Conservation (phyloP, 768 basidiomycete genomes). For the Phaeolepiota aurea region DNA sequence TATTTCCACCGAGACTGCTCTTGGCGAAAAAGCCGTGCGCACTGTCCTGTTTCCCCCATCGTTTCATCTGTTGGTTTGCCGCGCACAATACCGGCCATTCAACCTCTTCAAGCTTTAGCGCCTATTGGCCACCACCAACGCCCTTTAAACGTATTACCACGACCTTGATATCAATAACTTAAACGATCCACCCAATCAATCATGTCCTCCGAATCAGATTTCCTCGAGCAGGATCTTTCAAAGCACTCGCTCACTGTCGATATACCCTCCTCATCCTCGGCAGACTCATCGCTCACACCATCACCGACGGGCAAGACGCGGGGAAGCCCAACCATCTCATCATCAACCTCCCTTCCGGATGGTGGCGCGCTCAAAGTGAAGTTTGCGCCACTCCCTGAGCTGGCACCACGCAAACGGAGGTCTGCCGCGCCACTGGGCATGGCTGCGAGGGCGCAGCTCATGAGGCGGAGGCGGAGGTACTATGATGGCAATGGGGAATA, state of each 20-base stretch:
- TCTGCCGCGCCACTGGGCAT: slow-evolving; percentile 46
- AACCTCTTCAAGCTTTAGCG: too few species aligned
- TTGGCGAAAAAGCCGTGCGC: too few species aligned
- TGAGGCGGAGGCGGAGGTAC: slow-evolving; percentile 20
- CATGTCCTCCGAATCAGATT: slow-evolving; percentile 1
- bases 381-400: slow-evolving; percentile 53
- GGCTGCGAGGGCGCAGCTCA: slow-evolving; percentile 36
- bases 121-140: too few species aligned
- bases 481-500: slow-evolving; percentile 2
- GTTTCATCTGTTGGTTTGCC: too few species aligned
- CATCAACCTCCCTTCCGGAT: slow-evolving; percentile 9
- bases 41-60: too few species aligned
- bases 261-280: slow-evolving; percentile 27
- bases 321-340: slow-evolving; percentile 2
- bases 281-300: slow-evolving; percentile 34
- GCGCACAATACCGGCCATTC: too few species aligned
- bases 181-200: too few species aligned
- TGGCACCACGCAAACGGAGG: slow-evolving; percentile 39
- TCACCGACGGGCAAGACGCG: slow-evolving; percentile 21
- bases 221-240: slow-evolving; percentile 18
- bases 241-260: slow-evolving; percentile 32
- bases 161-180: too few species aligned
- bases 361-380: slow-evolving; percentile 29
- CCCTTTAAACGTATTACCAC: too few species aligned
- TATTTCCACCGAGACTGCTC: too few species aligned